Conservation (phyloP, 176 grass and related monocot species). For the Zoysia japonica region DNA sequence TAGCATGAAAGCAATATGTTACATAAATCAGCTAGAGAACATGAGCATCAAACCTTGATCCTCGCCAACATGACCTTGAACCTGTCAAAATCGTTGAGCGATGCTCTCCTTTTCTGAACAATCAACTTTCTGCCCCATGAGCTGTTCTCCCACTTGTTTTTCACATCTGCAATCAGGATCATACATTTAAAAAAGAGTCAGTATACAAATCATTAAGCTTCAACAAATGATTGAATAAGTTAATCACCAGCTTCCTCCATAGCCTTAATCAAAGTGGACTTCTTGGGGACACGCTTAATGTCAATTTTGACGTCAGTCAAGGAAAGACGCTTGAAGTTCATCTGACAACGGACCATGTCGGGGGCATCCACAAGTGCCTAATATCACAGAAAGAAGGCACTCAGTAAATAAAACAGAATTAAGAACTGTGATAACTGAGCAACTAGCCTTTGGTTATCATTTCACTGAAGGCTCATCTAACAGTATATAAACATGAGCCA, state of each 20-base stretch:
- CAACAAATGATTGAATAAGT: background rate
- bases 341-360: slow-evolving; percentile 87
- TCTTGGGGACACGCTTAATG: slow-evolving; percentile 58
- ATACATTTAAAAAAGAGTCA: background rate
- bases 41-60: slow-evolving; percentile 63
- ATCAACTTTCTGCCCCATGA: slow-evolving; percentile 95
- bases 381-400: slow-evolving; percentile 9
- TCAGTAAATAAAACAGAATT: background rate
- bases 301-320: slow-evolving; percentile 59
- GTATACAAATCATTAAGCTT: background rate
- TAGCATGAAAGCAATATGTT: too few species aligned
- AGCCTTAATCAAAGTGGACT: slow-evolving; percentile 51
- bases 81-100: slow-evolving; percentile 90
- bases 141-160: slow-evolving; percentile 93
- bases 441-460: too few species aligned
- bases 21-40: too few species aligned
- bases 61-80: slow-evolving; percentile 93
- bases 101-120: slow-evolving; percentile 92
- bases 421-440: background rate
- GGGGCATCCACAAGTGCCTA: slow-evolving; percentile 94
- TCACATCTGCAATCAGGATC: slow-evolving; percentile 57
- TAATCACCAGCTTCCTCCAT: slow-evolving; percentile 63
- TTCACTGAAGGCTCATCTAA: too few species aligned
- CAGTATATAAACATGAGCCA: too few species aligned
- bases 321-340: slow-evolving; percentile 86